Evolutionary conservation across 768 basidiomycete species (phyloP).

Genomic region (Flagelloscypha sp.): DNA sequence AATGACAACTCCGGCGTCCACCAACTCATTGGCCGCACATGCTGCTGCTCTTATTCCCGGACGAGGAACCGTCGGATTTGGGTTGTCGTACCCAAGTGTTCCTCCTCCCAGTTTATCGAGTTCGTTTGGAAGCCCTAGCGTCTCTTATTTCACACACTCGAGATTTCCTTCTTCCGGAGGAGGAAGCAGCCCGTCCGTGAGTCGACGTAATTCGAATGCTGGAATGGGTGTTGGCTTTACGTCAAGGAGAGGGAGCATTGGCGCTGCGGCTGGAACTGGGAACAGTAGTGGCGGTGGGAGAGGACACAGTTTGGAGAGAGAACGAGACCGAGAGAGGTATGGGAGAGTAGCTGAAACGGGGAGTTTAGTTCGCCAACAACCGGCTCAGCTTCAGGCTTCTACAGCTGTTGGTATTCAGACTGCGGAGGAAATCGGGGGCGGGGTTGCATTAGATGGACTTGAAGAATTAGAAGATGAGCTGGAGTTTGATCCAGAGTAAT

Average conservation of each 20-base stretch:
- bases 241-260: no score
- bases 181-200: conserved; percentile 44
- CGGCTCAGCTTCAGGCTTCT: no score
- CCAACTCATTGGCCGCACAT: conserved; percentile 43
- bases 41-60: conserved; percentile 22
- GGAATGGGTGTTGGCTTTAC: conserved; percentile 12
- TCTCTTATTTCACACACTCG: conserved; percentile 33
- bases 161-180: conserved; percentile 43
- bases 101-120: conserved; percentile 77
- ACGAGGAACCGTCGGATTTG: conserved; percentile 23
- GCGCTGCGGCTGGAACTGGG: no score
- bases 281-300: conserved; percentile 13
- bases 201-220: conserved; percentile 43
- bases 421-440: no score
- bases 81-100: conserved; percentile 72
- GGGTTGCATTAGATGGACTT: no score
- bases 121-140: conserved; percentile 64
- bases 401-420: no score
- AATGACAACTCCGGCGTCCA: conserved; percentile 68
- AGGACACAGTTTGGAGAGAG: conserved; percentile 8
- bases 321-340: no score
- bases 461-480: no score
- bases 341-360: conserved; percentile 25
- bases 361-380: no score
- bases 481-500: no score